Percentiles rank a stretch among this genome's conserved stretches.
These are phyloP conservation scores for Colletotrichum cereale DNA, from an alignment of 2,329 filamentous ascomycete species.

Conservation along the genomic window DNA sequence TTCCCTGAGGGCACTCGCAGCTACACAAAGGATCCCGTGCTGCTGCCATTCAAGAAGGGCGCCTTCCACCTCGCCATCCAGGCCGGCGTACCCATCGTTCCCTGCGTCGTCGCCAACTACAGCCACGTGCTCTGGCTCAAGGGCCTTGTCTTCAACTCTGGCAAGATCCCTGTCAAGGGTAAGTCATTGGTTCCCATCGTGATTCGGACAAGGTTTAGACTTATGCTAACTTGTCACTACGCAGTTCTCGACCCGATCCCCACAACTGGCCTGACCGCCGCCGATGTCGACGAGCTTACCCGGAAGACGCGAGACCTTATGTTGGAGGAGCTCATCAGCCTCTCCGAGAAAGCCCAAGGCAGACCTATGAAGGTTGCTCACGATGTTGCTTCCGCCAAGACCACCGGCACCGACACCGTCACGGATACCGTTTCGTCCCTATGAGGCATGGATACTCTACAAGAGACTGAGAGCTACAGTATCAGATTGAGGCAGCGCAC, in stretches of 20 bases:
- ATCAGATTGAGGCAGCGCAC: background rate
- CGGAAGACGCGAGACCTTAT: slow-evolving; percentile 78
- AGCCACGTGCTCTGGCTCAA: slow-evolving; percentile 77
- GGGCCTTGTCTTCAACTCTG: slow-evolving; percentile 73
- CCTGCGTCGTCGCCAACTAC: slow-evolving; percentile 85
- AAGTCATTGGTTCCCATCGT: slow-evolving; percentile 43
- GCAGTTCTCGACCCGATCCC: slow-evolving; percentile 84
- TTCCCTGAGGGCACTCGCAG: slow-evolving; percentile 94
- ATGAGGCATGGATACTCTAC: background rate
- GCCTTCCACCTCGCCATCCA: slow-evolving; percentile 97
- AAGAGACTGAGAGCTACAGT: background rate
- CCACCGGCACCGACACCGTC: slow-evolving; percentile 32
- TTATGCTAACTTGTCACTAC: background rate
- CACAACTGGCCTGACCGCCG: slow-evolving; percentile 77
- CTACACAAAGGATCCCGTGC: slow-evolving; percentile 82
- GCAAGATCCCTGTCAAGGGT: slow-evolving; percentile 83
- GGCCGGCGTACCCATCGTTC: slow-evolving; percentile 92
- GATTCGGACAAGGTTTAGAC: background rate
- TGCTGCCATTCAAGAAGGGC: slow-evolving; percentile 99
- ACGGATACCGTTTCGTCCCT: slow-evolving; percentile 36
- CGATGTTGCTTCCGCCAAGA: slow-evolving; percentile 28
- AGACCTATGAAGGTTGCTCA: slow-evolving; percentile 40
- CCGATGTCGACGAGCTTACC: slow-evolving; percentile 82
- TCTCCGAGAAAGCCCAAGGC: slow-evolving; percentile 66
- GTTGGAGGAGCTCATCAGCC: slow-evolving; percentile 72